Percentiles rank a stretch among this genome's conserved stretches.
Conservation (phyloP, 2,329 filamentous ascomycete genomes). For the Corinectria fuckeliana region DNA sequence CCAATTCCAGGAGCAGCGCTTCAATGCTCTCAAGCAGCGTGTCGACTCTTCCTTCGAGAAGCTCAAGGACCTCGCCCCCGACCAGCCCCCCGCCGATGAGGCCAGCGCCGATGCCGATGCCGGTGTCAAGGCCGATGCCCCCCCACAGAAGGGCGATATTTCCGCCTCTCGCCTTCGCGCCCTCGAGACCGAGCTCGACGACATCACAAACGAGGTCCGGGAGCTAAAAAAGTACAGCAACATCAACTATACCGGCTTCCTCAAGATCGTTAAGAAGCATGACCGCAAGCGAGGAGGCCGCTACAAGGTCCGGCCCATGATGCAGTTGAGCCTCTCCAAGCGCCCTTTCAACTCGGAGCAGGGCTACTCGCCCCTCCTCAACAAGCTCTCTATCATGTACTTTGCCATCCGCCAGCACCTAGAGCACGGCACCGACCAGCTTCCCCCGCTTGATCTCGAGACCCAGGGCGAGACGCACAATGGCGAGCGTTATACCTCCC, state of each 20-base stretch:
- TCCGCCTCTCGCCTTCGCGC: constrained; percentile 66
- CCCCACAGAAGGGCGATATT: constrained; percentile 54
- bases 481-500: constrained; percentile 78
- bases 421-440: constrained; percentile 57
- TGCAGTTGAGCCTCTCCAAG: constrained; percentile 87
- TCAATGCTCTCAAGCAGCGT: constrained; percentile 61
- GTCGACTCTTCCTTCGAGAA: constrained; percentile 67
- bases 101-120: constrained; percentile 49
- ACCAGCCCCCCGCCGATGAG: constrained; percentile 53
- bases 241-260: constrained; percentile 96
- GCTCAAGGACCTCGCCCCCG: constrained; percentile 77
- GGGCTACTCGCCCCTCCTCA: constrained; percentile 87
- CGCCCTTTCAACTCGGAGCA: constrained; percentile 92
- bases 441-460: constrained; percentile 54
- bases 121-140: constrained; percentile 29
- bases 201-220: constrained; percentile 87
- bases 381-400: constrained; percentile 93
- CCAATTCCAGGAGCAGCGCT: constrained; percentile 83
- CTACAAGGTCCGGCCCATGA: constrained; percentile 89
- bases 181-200: constrained; percentile 80
- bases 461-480: constrained; percentile 64
- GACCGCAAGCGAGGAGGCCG: constrained; percentile 87
- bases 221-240: constrained; percentile 94
- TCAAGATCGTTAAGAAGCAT: constrained; percentile 99
- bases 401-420: constrained; percentile 88